phyloP scores from a whole-genome alignment of 73 alveolate species.

The Symbiodinium natans region DNA sequence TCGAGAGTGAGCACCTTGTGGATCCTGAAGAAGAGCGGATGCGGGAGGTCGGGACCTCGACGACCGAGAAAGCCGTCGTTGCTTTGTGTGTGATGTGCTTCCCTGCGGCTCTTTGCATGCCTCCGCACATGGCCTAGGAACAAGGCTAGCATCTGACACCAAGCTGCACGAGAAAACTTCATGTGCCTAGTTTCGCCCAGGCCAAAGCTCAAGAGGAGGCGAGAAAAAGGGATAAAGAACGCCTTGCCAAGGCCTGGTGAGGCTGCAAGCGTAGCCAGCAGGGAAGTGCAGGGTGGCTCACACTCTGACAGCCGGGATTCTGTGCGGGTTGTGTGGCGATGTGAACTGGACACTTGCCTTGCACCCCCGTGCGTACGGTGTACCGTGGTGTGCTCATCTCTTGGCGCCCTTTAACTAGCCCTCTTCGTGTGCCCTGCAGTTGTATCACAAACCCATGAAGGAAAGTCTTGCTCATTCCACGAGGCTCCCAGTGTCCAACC shows the following conservation, averaged over 20 bases:
- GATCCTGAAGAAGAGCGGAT: slow-evolving; percentile 68
- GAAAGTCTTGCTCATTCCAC: too few relatives aligned
- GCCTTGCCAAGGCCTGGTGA: slow-evolving; percentile 44
- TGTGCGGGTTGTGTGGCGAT: too few relatives aligned
- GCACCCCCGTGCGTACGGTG: too few relatives aligned
- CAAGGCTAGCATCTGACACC: neutral
- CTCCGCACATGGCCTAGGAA: neutral
- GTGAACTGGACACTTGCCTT: too few relatives aligned
- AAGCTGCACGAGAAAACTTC: neutral
- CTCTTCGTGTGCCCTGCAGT: too few relatives aligned
- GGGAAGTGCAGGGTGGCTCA: too few relatives aligned
- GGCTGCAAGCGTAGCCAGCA: too few relatives aligned
- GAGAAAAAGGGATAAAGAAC: slow-evolving; percentile 60
- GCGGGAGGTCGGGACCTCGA: slow-evolving; percentile 62
- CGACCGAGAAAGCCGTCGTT: neutral
- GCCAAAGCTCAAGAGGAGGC: slow-evolving; percentile 87
- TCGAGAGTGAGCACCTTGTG: slow-evolving; percentile 10
- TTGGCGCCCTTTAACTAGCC: too few relatives aligned
- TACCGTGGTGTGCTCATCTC: too few relatives aligned
- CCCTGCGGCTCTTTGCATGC: neutral
- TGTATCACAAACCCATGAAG: too few relatives aligned
- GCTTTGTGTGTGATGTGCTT: neutral
- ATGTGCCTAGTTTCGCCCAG: neutral
- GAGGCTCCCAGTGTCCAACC: too few relatives aligned
- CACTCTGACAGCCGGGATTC: too few relatives aligned